Base-by-base conservation (phyloP, 805 yeast species). In the Hanseniaspora clermontiae region DNA sequence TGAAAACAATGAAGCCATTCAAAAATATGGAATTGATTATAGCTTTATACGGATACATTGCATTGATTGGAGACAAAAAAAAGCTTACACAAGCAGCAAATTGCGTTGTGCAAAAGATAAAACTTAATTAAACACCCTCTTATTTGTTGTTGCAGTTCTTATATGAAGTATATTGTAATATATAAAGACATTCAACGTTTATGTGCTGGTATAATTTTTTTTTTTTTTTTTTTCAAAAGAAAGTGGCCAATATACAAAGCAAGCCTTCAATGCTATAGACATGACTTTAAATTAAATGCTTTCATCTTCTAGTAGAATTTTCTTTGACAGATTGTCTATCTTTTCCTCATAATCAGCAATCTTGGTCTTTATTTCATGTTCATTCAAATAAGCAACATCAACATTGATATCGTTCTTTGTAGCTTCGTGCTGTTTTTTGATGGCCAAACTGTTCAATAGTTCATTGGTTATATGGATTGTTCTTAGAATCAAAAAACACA, bases 401-500 rank as follows among this genome's bases (percentile, higher is more conserved):
- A 50, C 17, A 5, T 49, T 34, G 5, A 32, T n/a, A 45, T 27
- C 40, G 19, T 24, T 20, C 31, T 49, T 34, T 9, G 45, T 50
- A 10, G 59, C 45, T 24, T 43, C 34, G 17, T 70, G 64, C 7
- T 74, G 77, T 61, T 74, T 78, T 65, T 74, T 76, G 65, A 79
- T 88, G 75, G 81, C 84, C 64, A 81, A 77, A 58, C 72, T 58
- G 24, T 61, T 72, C 51, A 84, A 69, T 68, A 88, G 74, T 65
- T 85, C 93, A 50, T 82, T 82, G 34, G 87, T 95, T 61, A 89
- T 75, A 3, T 80, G 74, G 68, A 86, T 88, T 2, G 96, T 88
- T 72, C 97, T 79, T 65, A 84, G 82, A 62, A 90, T 81, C 53
- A 88, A 84, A 65, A 90, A 75, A 1, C 96, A 86, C 65, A 93